Base-by-base conservation (phyloP, 352 stramenopile genomes). In the Pythium utonaiense region DNA sequence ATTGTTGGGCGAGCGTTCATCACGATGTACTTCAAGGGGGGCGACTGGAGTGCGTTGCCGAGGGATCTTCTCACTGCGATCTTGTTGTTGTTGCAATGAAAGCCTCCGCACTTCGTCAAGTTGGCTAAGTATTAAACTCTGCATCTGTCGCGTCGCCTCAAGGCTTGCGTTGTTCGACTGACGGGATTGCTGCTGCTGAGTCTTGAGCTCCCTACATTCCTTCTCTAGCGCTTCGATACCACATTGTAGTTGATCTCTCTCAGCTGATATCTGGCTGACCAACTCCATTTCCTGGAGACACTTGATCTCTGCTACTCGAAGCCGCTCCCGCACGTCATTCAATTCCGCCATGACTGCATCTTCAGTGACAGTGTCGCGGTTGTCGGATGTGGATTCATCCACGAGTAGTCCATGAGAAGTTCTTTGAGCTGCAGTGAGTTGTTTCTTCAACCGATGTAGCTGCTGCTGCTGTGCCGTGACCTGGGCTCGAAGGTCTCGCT, bases 401-500 rank as follows among this genome's bases (percentile, higher is more conserved):
- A 57, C 3, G 67, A 34, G 33, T 3, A 7, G 5, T 47, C 3
- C n/a, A 25, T 19, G 16, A 47, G n/a, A 47, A 3, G 7, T 19
- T 25, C n/a, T 7, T 25, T 47, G 40, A 13, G 40, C 1, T 61
- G 77, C 21, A 78, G 42, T 19, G 65, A 59, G 6, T 69, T 73
- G n/a, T 80, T 49, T 63, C 31, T 44, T 49, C 17, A 31, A 21
- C 16, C 71, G 69, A 12, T 71, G 42, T 24, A 60, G 57, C 10
- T 53, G 40, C 5, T 56, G 71, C 36, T 70, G 50, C 9, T 34
- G 56, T 13, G 51, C 10, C 6, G 64, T 58, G 13, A 86, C 55
- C 45, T 79, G 63, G n/a, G 62, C 41, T 14, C 69, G 68, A 45
- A 83, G 53, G 17, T 74, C 55, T 66, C 67, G 63, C 61, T 86